These are phyloP conservation scores for Fusarium pininemorale DNA, from an alignment of 2,329 filamentous ascomycete genomes.

Conservation along the genomic window DNA sequence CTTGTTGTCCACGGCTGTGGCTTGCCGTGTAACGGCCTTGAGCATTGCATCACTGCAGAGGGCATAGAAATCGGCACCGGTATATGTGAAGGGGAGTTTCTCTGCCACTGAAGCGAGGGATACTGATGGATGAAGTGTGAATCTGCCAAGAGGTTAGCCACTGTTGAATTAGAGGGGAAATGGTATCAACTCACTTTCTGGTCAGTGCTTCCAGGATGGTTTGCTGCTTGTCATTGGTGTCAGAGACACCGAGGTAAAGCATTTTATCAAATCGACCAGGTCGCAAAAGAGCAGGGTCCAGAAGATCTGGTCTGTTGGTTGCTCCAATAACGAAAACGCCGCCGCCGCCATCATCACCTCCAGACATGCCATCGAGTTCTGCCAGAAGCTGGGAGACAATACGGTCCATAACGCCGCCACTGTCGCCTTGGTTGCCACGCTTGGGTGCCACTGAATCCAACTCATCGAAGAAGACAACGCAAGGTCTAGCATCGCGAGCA, in stretches of 20 bases:
- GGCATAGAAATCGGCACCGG: constrained; percentile 96
- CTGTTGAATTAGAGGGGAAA: not conserved
- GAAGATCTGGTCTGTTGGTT: constrained; percentile 91
- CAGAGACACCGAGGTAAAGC: constrained; percentile 95
- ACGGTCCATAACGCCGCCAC: constrained; percentile 96
- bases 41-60: constrained; percentile 98
- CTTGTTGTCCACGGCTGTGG: constrained; percentile 83
- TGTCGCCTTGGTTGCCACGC: constrained; percentile 95
- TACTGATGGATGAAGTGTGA: constrained; percentile 81
- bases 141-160: constrained; percentile 61
- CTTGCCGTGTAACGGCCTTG: constrained; percentile 94
- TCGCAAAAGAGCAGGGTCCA: constrained; percentile 88
- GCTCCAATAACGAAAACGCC: constrained; percentile 97
- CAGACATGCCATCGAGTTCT: constrained; percentile 97
- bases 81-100: constrained; percentile 91
- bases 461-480: constrained; percentile 94
- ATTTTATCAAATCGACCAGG: constrained; percentile 98
- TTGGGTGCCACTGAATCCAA: constrained; percentile 94
- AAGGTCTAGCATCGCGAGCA: constrained; percentile 84
- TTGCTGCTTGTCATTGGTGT: constrained; percentile 95
- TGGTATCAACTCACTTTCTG: constrained; percentile 74
- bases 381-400: constrained; percentile 95
- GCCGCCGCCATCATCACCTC: constrained; percentile 83
- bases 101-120: constrained; percentile 80
- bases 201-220: constrained; percentile 95